These are phyloP conservation scores for Durio zibethinus DNA, from an alignment of 345 rosid genomes.

Conservation along the genomic window DNA sequence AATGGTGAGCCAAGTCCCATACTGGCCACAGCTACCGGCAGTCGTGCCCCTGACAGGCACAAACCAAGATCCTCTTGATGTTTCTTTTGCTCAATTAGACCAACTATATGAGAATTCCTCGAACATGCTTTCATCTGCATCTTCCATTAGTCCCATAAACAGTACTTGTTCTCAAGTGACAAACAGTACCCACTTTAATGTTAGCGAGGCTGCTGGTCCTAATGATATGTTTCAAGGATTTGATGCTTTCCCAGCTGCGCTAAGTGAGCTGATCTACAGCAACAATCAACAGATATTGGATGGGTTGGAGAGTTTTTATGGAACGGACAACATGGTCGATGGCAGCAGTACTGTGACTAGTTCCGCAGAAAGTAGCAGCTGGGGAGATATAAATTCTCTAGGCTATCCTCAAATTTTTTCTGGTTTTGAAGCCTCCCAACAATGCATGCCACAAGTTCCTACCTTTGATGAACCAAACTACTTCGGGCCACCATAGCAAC, in stretches of 20 bases:
- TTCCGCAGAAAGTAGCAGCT: conserved; percentile 53
- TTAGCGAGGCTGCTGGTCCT: conserved; percentile 13
- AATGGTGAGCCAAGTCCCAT: conserved; percentile 19
- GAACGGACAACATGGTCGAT: conserved; percentile 25
- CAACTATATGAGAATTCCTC: conserved; percentile 22
- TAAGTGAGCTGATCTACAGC: conserved; percentile 23
- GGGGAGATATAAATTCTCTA: conserved; percentile 51
- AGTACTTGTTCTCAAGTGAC: conserved; percentile 38
- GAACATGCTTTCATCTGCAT: conserved; percentile 28
- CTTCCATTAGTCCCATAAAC: conserved; percentile 26
- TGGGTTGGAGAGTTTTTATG: conserved; percentile 30
- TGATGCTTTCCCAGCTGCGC: conserved; percentile 22
- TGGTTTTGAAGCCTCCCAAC: conserved; percentile 31
- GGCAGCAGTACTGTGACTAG: conserved; percentile 37
- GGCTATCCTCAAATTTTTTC: conserved; percentile 37
- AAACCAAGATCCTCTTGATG: conserved; percentile 18
- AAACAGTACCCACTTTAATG: conserved; percentile 17
- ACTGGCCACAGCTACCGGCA: conserved; percentile 33
- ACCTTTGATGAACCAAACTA: conserved; percentile 38
- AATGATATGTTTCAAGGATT: conserved; percentile 36
- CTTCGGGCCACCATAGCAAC: conserved; percentile 36
- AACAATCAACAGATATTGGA: conserved; percentile 9
- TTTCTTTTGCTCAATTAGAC: conserved; percentile 20
- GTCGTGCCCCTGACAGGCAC: conserved; percentile 10
- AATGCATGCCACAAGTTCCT: conserved; percentile 26